phyloP scores from a whole-genome alignment of 208 protist species.

The Perkinsela sp. region DNA sequence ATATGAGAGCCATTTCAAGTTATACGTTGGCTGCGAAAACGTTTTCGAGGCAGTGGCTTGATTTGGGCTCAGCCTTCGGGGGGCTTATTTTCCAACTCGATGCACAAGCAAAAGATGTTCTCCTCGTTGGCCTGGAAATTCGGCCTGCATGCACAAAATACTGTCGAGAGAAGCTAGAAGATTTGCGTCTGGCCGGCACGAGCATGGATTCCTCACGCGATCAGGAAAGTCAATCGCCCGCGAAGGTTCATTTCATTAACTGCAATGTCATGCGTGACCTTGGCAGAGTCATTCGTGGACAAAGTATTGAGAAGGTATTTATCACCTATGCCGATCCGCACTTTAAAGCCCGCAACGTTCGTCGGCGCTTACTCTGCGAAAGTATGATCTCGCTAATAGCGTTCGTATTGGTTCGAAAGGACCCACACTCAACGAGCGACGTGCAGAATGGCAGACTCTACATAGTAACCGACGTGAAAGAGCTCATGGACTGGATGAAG shows the following conservation, averaged over 20 bases:
- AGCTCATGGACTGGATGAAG: not conserved
- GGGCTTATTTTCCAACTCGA: not conserved
- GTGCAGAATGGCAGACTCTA: not conserved
- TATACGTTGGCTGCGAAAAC: not conserved
- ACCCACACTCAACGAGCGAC: too few relatives aligned
- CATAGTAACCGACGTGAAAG: not conserved
- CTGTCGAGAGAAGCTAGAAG: not conserved
- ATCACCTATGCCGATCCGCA: not conserved
- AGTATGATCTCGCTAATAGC: not conserved
- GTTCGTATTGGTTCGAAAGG: not conserved
- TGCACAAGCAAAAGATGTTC: not conserved
- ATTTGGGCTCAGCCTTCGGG: not conserved
- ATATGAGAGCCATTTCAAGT: not conserved
- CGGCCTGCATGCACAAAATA: not conserved
- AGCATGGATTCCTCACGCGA: too few relatives aligned
- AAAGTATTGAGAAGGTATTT: not conserved
- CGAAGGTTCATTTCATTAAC: not conserved
- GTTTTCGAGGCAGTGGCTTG: not conserved
- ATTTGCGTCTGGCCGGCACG: too few relatives aligned
- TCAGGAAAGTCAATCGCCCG: not conserved
- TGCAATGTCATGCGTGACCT: not conserved
- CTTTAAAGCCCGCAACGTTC: not conserved
- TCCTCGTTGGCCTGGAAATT: not conserved
- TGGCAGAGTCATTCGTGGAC: not conserved
- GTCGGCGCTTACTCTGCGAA: not conserved